Evolutionary conservation across 768 basidiomycete genomes (phyloP).

Genomic region (Lyophyllum semitale): DNA sequence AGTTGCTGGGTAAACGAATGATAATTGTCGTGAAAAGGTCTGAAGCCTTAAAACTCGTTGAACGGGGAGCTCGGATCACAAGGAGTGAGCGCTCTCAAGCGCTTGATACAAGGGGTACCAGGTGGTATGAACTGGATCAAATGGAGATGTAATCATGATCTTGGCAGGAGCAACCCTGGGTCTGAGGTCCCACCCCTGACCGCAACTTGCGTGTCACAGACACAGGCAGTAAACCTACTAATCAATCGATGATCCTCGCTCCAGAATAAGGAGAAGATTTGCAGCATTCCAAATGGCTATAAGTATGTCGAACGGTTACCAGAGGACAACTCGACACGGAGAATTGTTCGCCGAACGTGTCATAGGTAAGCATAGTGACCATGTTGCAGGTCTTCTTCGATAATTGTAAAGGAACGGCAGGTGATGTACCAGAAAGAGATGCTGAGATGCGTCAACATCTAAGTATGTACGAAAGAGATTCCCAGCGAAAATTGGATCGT

Average conservation of each 20-base stretch:
- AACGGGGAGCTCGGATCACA: constrained; percentile 13
- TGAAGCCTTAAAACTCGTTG: constrained; percentile 8
- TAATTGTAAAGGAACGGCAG: neutral
- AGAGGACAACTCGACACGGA: neutral
- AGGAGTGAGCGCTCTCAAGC: constrained; percentile 15
- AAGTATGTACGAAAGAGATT: too few relatives aligned
- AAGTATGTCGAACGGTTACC: neutral
- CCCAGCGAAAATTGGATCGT: too few relatives aligned
- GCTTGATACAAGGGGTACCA: neutral
- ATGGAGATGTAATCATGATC: neutral
- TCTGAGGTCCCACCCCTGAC: neutral
- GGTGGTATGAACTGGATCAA: too few relatives aligned
- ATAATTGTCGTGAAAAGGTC: neutral
- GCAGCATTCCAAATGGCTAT: neutral
- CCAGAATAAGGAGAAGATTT: constrained; percentile 9
- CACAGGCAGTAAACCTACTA: neutral
- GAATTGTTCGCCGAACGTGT: neutral
- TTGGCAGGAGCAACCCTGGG: too few relatives aligned
- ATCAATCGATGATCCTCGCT: constrained; percentile 5
- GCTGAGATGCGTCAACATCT: too few relatives aligned
- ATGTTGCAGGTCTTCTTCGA: neutral
- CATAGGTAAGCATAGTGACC: too few relatives aligned
- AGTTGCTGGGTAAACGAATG: too few relatives aligned
- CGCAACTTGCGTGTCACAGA: neutral
- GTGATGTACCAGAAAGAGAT: too few relatives aligned